A percentile compares a stretch with the other conserved stretches of the same genome.
These are phyloP conservation scores for Arachnopeziza araneosa DNA, from an alignment of 2,329 filamentous ascomycete species.

Conservation along the genomic window DNA sequence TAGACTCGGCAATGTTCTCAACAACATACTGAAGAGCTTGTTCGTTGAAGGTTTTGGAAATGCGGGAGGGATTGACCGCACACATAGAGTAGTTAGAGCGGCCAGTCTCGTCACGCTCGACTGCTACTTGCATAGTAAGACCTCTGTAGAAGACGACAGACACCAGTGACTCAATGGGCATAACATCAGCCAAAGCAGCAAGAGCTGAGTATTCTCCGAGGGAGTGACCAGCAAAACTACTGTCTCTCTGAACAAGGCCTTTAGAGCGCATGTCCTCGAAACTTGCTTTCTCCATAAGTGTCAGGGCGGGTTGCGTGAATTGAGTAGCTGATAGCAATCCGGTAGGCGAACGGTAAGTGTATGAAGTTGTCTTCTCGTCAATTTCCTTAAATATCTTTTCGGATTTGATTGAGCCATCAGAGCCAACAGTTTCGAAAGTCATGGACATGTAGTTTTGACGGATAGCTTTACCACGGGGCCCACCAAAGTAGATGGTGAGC, in stretches of 20 bases:
- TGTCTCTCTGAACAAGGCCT: conserved; percentile 91
- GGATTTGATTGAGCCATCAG: conserved; percentile 90
- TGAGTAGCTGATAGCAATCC: conserved; percentile 94
- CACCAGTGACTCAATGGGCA: conserved; percentile 98
- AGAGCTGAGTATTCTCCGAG: conserved; percentile 97
- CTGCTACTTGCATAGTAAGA: conserved; percentile 97
- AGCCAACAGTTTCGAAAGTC: conserved; percentile 96
- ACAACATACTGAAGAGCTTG: conserved; percentile 95
- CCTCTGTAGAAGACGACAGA: conserved; percentile 99
- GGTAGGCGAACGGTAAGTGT: conserved; percentile 94
- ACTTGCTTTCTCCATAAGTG: conserved; percentile 98
- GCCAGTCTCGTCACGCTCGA: conserved; percentile 88
- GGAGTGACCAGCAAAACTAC: conserved; percentile 96
- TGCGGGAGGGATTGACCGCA: conserved; percentile 95
- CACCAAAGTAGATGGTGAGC: conserved; percentile 96
- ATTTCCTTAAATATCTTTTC: conserved; percentile 99
- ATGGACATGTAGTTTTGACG: conserved; percentile 99
- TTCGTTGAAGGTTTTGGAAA: conserved; percentile 98
- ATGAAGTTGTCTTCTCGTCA: conserved; percentile 83
- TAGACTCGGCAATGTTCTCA: conserved; percentile 89
- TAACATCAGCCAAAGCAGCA: conserved; percentile 92
- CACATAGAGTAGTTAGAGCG: conserved; percentile 99
- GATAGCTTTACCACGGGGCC: conserved; percentile 92
- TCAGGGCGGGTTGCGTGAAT: conserved; percentile 95
- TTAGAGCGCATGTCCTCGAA: conserved; percentile 99